Conservation (phyloP, 1,284 basidiomycete species). For the Macrocystidia cucumis region DNA sequence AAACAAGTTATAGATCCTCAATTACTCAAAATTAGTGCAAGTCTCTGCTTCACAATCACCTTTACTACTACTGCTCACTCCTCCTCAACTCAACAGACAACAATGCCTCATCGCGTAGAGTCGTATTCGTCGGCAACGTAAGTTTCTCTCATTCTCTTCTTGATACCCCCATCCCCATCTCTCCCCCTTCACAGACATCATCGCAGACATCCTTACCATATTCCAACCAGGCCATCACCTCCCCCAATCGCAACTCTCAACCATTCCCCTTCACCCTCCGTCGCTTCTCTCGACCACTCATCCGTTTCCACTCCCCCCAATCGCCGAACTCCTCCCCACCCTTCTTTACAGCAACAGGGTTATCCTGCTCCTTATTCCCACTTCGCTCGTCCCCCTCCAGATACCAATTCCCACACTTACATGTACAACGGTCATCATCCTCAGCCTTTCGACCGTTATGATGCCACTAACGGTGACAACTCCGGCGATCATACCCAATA, state of each 20-base stretch:
- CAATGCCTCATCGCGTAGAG: slow-evolving; percentile 41
- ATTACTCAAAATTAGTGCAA: too few relatives aligned
- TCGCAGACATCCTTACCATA: slow-evolving; percentile 29
- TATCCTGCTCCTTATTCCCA: too few relatives aligned
- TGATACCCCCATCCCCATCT: slow-evolving; percentile 8
- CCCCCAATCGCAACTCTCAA: slow-evolving; percentile 48
- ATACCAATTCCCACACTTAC: slow-evolving; percentile 10
- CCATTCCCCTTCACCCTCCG: slow-evolving; percentile 56
- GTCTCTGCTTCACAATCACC: too few relatives aligned
- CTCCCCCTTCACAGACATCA: slow-evolving; percentile 24
- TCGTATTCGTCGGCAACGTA: slow-evolving; percentile 33
- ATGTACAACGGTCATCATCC: slow-evolving; percentile 13
- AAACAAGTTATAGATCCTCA: too few relatives aligned
- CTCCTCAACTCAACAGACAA: slow-evolving; percentile 1
- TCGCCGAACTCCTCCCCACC: slow-evolving; percentile 25
- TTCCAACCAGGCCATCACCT: slow-evolving; percentile 34
- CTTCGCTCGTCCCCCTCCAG: slow-evolving; percentile 5
- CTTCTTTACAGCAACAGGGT: too few relatives aligned
- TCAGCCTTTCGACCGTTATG: slow-evolving; percentile 7
- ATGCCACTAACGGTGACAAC: slow-evolving; percentile 2
- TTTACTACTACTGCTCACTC: too few relatives aligned
- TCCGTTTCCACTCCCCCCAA: slow-evolving; percentile 49
- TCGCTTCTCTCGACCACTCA: slow-evolving; percentile 49
- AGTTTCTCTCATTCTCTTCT: slow-evolving; percentile 15
- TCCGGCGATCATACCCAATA: neutral